phyloP scores from a whole-genome alignment of 2,329 filamentous ascomycete genomes.

The Nannizziopsis barbatae region DNA sequence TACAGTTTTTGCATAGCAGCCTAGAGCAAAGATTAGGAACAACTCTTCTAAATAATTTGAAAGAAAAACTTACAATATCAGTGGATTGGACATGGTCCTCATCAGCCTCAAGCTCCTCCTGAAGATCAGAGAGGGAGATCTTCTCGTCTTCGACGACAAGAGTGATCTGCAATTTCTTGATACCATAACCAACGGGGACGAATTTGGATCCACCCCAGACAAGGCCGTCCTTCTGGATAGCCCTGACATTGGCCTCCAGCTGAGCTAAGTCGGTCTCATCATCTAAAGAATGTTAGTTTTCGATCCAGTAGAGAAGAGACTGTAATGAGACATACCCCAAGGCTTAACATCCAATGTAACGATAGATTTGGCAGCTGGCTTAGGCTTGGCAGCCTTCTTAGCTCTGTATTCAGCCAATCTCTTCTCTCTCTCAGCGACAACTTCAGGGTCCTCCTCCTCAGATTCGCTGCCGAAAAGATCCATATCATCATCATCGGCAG shows the following conservation, averaged over 20 bases:
- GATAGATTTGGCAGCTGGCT: constrained; percentile 88
- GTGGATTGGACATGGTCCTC: constrained; percentile 96
- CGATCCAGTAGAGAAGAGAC: neutral
- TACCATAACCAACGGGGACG: constrained; percentile 86
- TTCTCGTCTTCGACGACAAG: constrained; percentile 96
- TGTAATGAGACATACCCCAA: constrained; percentile 62
- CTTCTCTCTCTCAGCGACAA: constrained; percentile 71
- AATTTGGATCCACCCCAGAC: constrained; percentile 91
- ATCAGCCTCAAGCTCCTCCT: constrained; percentile 72
- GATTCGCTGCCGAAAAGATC: constrained; percentile 90
- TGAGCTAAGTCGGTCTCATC: constrained; percentile 86
- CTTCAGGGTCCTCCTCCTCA: constrained; percentile 88
- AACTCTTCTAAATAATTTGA: neutral
- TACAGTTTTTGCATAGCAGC: constrained; percentile 88
- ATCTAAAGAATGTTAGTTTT: constrained; percentile 39
- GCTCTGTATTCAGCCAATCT: constrained; percentile 85
- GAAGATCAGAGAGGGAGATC: constrained; percentile 73
- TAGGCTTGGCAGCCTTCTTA: constrained; percentile 92
- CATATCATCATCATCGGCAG: constrained; percentile 70
- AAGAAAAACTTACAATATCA: constrained; percentile 52
- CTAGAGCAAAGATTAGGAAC: constrained; percentile 21
- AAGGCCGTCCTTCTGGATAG: constrained; percentile 84
- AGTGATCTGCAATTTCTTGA: constrained; percentile 99
- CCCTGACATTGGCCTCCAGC: constrained; percentile 68
- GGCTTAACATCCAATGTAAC: constrained; percentile 96